Evolutionary conservation across 768 basidiomycete species (phyloP).

Genomic region (Cantharellus anzutake): DNA sequence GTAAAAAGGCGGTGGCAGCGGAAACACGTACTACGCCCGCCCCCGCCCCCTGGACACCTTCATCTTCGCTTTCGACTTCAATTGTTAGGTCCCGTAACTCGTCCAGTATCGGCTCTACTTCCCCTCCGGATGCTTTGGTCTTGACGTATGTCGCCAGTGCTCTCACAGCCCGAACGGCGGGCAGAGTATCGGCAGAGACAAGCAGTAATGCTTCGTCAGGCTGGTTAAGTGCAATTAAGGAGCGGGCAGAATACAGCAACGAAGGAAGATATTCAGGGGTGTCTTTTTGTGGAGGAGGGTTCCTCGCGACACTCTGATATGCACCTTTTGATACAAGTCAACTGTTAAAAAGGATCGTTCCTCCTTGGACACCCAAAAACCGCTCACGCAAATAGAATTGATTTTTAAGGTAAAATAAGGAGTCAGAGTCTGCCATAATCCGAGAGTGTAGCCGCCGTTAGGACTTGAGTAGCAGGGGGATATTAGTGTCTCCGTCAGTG

Average conservation of each 20-base stretch:
- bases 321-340: conserved; percentile 27
- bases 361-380: not conserved
- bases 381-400: conserved; percentile 52
- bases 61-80: conserved; percentile 67
- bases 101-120: conserved; percentile 46
- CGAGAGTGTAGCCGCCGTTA: no score
- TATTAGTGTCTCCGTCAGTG: no score
- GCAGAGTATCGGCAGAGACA: conserved; percentile 36
- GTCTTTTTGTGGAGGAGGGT: conserved; percentile 36
- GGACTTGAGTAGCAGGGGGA: no score
- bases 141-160: conserved; percentile 55
- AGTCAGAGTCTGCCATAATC: conserved; percentile 8
- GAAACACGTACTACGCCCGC: conserved; percentile 58
- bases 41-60: conserved; percentile 28
- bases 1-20: conserved; percentile 72
- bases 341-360: not conserved
- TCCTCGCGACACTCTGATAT: conserved; percentile 38
- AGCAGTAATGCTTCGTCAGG: conserved; percentile 36
- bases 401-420: conserved; percentile 47
- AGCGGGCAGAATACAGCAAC: conserved; percentile 61
- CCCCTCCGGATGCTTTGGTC: conserved; percentile 19
- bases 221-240: conserved; percentile 51
- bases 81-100: conserved; percentile 70
- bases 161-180: conserved; percentile 48
- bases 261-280: conserved; percentile 46